Evolutionary conservation across 306 rosid genomes (phyloP).

Genomic region (Cucurbita pepo): DNA sequence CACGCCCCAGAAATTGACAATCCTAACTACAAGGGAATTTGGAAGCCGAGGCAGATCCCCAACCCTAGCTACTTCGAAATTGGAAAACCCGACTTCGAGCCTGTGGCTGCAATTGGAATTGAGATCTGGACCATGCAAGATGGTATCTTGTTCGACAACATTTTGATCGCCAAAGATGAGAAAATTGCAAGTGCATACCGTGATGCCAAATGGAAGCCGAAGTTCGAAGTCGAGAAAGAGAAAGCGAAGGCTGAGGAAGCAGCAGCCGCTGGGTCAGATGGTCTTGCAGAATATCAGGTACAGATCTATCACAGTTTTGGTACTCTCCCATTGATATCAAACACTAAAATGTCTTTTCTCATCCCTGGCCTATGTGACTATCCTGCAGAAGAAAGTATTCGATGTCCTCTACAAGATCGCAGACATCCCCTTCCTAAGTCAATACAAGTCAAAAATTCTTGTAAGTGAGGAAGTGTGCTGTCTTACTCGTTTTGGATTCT

Average conservation of each 20-base stretch:
- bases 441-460: slow-evolving; percentile 38
- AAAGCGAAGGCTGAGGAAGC: slow-evolving; percentile 62
- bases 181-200: slow-evolving; percentile 56
- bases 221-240: slow-evolving; percentile 61
- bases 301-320: background rate
- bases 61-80: slow-evolving; percentile 75
- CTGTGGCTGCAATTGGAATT: slow-evolving; percentile 78
- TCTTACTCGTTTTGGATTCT: background rate
- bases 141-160: slow-evolving; percentile 77
- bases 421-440: slow-evolving; percentile 57
- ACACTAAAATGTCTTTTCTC: background rate
- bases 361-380: background rate
- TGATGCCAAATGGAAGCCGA: slow-evolving; percentile 74
- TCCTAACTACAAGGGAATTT: slow-evolving; percentile 79
- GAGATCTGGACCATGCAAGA: slow-evolving; percentile 99
- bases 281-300: slow-evolving; percentile 57
- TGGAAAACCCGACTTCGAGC: slow-evolving; percentile 65
- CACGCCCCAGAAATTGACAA: slow-evolving; percentile 78
- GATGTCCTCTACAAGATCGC: slow-evolving; percentile 73
- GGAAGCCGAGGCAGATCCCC: slow-evolving; percentile 79
- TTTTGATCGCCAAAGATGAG: slow-evolving; percentile 62
- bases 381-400: slow-evolving; percentile 68
- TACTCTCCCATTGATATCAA: background rate
- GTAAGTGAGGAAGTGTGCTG: slow-evolving; percentile 20
- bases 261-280: slow-evolving; percentile 35